Conservation (phyloP, 176 grass and related monocot species). For the Raddia distichophylla region DNA sequence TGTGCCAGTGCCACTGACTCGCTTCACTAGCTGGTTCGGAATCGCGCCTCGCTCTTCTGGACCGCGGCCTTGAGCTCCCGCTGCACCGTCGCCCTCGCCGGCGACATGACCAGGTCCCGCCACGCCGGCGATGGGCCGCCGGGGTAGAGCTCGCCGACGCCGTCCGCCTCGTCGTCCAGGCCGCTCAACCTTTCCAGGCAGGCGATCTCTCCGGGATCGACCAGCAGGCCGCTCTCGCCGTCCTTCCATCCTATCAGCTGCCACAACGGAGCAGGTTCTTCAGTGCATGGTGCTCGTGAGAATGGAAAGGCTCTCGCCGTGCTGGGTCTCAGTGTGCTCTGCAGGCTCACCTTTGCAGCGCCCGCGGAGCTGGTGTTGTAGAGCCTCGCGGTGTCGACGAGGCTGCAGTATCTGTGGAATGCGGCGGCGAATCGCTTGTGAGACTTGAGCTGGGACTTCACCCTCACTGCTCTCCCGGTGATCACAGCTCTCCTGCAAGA, state of each 20-base stretch:
- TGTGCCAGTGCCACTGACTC: background rate
- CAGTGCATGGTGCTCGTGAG: background rate
- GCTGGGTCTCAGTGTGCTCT: background rate
- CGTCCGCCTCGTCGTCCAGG: constrained; percentile 69
- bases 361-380: constrained; percentile 74
- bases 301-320: background rate
- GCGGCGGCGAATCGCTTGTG: constrained; percentile 82
- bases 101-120: constrained; percentile 50
- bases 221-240: constrained; percentile 58
- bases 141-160: constrained; percentile 63
- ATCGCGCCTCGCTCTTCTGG: constrained; percentile 48
- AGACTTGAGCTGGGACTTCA: constrained; percentile 83
- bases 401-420: constrained; percentile 68
- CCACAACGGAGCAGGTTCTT: background rate
- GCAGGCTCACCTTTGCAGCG: constrained; percentile 60
- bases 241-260: constrained; percentile 93
- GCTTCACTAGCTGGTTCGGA: constrained; percentile 21
- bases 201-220: constrained; percentile 65
- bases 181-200: constrained; percentile 59
- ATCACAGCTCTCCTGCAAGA: constrained; percentile 87
- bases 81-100: constrained; percentile 47
- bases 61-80: constrained; percentile 65
- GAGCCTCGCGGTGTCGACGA: constrained; percentile 78
- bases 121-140: constrained; percentile 51
- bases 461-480: constrained; percentile 85